phyloP scores from a whole-genome alignment of 352 stramenopile species.

The Pythium oligandrum region DNA sequence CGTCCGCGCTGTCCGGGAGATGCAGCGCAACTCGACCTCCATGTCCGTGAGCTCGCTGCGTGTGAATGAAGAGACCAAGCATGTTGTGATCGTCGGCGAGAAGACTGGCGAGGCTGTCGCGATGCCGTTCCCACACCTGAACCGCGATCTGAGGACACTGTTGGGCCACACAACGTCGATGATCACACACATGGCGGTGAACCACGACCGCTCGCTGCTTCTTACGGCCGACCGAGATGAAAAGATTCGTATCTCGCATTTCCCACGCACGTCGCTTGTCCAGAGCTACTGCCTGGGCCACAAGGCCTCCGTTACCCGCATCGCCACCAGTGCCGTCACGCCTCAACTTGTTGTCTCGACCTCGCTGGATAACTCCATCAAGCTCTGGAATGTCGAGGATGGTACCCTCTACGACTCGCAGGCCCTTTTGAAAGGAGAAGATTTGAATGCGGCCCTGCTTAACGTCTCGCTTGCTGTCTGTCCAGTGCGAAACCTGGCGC shows the following conservation, averaged over 20 bases:
- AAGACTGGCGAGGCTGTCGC: constrained; percentile 82
- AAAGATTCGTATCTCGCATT: constrained; percentile 81
- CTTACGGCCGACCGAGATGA: constrained; percentile 81
- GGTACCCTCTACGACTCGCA: constrained; percentile 55
- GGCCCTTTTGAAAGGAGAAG: constrained; percentile 28
- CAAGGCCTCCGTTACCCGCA: constrained; percentile 54
- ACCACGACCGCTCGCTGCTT: constrained; percentile 44
- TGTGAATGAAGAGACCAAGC: constrained; percentile 27
- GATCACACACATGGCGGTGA: constrained; percentile 70
- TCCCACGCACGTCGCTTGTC: constrained; percentile 65
- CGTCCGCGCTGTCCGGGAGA: constrained; percentile 28
- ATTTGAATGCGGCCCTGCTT: constrained; percentile 20
- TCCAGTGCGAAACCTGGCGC: constrained; percentile 48
- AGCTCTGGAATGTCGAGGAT: constrained; percentile 59
- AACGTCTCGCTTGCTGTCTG: constrained; percentile 60
- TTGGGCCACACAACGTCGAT: constrained; percentile 85
- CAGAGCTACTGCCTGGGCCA: constrained; percentile 85
- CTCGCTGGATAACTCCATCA: constrained; percentile 79
- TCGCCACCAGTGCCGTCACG: constrained; percentile 38
- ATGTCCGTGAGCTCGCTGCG: constrained; percentile 38
- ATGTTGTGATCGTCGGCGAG: constrained; percentile 67
- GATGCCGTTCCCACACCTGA: constrained; percentile 67
- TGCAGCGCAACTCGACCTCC: constrained; percentile 71
- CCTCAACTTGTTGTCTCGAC: constrained; percentile 59
- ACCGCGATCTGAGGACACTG: constrained; percentile 63